phyloP scores from a whole-genome alignment of 768 basidiomycete species.

The Rubroboletus pulcherrimus region DNA sequence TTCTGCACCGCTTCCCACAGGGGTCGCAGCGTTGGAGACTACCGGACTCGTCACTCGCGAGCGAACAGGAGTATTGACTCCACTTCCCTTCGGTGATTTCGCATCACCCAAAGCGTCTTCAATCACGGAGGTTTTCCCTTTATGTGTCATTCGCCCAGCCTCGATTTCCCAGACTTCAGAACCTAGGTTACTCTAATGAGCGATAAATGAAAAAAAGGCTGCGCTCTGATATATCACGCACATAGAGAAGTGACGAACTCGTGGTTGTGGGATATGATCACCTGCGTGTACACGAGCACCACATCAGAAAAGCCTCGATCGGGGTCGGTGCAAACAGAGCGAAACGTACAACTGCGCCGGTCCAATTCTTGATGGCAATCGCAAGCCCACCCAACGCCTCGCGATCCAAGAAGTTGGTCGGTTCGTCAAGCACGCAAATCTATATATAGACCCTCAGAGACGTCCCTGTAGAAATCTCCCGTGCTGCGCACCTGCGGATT shows the following conservation, averaged over 20 bases:
- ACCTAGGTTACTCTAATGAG: conserved; percentile 41
- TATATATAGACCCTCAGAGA: conserved; percentile 38
- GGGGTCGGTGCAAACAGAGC: conserved; percentile 9
- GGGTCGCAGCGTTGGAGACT: conserved; percentile 69
- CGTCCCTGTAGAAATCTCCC: neutral
- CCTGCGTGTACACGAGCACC: conserved; percentile 38
- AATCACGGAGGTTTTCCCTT: conserved; percentile 82
- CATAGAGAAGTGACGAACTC: conserved; percentile 83
- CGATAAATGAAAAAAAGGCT: conserved; percentile 10
- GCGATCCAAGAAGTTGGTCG: conserved; percentile 96
- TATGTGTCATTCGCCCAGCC: conserved; percentile 75
- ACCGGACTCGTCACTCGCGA: conserved; percentile 69
- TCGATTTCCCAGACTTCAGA: conserved; percentile 96
- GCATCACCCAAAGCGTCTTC: conserved; percentile 79
- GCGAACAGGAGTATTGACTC: conserved; percentile 63
- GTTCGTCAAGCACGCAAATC: conserved; percentile 75
- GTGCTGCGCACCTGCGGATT: conserved; percentile 70
- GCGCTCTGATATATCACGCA: conserved; percentile 37
- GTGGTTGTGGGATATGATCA: conserved; percentile 95
- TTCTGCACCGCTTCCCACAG: conserved; percentile 76
- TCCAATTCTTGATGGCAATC: conserved; percentile 93
- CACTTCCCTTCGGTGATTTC: conserved; percentile 68
- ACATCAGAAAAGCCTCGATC: conserved; percentile 15
- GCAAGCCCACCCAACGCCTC: conserved; percentile 94
- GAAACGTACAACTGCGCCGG: conserved; percentile 71